These are phyloP conservation scores for Mrakiaceae sp. DNA, from an alignment of 1,284 basidiomycete species.

Conservation along the genomic window DNA sequence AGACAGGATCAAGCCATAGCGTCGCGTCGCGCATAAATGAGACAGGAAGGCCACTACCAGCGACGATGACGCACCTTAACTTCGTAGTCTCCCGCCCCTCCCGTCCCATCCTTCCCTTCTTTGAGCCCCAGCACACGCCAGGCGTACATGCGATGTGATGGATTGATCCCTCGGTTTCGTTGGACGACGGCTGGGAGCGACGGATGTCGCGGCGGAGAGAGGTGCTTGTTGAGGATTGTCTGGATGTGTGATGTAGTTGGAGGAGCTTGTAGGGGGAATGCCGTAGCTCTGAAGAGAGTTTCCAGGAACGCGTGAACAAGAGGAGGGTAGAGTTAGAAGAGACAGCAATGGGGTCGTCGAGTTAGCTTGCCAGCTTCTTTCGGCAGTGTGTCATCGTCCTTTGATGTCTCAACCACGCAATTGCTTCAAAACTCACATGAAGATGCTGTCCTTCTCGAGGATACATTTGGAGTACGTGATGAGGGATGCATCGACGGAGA, in stretches of 20 bases:
- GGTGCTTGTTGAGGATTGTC: slow-evolving; percentile 7
- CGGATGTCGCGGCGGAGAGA: slow-evolving; percentile 6
- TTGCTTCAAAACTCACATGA: background rate
- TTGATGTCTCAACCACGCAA: too few relatives aligned
- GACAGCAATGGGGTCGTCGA: background rate
- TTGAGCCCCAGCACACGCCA: slow-evolving; percentile 25
- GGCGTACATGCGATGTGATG: slow-evolving; percentile 31
- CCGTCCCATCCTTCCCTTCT: slow-evolving; percentile 30
- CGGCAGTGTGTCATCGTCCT: too few relatives aligned
- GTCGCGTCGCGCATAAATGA: too few relatives aligned
- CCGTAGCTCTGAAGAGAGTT: background rate
- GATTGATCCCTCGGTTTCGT: slow-evolving; percentile 1
- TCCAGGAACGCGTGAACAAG: too few relatives aligned
- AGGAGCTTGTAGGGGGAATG: slow-evolving; percentile 7
- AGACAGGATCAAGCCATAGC: background rate
- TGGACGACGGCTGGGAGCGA: slow-evolving; percentile 1
- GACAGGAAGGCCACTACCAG: background rate
- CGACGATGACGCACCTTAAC: slow-evolving; percentile 17
- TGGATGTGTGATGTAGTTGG: background rate
- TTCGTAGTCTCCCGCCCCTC: slow-evolving; percentile 32
- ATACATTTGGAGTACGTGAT: slow-evolving; percentile 4
- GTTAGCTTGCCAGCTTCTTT: too few relatives aligned
- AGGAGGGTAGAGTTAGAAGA: background rate
- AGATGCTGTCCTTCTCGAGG: slow-evolving; percentile 10
- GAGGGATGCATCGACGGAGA: background rate